phyloP scores from a whole-genome alignment of 345 rosid genomes.

The Salix dunnii region DNA sequence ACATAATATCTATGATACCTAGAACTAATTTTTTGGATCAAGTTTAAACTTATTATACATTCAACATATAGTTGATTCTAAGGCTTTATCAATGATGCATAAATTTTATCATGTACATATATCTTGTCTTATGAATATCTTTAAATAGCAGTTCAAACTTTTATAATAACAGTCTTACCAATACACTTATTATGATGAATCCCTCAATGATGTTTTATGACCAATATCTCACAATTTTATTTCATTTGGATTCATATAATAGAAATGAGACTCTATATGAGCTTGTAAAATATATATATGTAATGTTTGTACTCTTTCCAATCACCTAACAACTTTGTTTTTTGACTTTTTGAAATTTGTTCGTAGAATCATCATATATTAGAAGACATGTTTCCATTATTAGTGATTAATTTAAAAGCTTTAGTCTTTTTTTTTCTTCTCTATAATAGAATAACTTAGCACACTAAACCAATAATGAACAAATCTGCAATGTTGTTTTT shows the following conservation, averaged over 20 bases:
- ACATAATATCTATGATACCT: too few species aligned
- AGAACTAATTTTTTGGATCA: too few species aligned
- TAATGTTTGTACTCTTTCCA: not conserved
- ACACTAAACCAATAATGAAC: not conserved
- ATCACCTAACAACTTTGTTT: not conserved
- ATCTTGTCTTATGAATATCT: not conserved
- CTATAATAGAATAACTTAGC: not conserved
- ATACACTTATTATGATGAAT: not conserved
- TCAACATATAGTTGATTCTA: too few species aligned
- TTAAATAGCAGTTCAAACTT: not conserved
- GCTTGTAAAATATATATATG: too few species aligned
- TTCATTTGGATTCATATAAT: too few species aligned
- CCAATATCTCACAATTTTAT: too few species aligned
- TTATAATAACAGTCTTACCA: fast-evolving
- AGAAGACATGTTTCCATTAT: not conserved
- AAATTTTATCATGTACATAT: fast-evolving
- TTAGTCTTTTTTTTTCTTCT: not conserved
- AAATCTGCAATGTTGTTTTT: not conserved
- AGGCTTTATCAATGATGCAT: too few species aligned
- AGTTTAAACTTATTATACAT: too few species aligned
- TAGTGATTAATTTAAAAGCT: not conserved
- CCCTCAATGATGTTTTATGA: too few species aligned
- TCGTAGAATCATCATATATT: not conserved
- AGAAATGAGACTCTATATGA: too few species aligned
- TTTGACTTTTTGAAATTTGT: not conserved